Evolutionary conservation across 163 green algal genomes (phyloP).

Genomic region (Chlorella variabilis): DNA sequence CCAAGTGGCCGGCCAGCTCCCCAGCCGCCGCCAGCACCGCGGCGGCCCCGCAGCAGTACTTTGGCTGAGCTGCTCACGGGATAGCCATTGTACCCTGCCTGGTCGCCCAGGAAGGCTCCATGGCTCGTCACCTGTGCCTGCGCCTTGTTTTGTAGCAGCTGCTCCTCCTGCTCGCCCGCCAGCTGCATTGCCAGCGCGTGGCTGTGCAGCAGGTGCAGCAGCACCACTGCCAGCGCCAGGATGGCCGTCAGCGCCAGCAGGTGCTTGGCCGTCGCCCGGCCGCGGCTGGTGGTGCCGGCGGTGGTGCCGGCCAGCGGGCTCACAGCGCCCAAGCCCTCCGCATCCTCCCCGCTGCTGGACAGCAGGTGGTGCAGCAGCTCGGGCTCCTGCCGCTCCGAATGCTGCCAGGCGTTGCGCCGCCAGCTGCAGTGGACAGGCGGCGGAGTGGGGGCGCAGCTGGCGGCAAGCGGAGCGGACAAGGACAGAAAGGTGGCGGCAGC

Average conservation of each 20-base stretch:
- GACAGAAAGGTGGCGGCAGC: too few species aligned
- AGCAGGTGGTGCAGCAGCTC: conserved; percentile 28
- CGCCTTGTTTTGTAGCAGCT: not conserved
- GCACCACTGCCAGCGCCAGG: not conserved
- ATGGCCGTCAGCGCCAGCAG: conserved; percentile 3
- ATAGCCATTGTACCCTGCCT: too few species aligned
- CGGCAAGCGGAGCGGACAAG: too few species aligned
- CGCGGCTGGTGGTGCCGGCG: not conserved
- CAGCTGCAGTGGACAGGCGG: not conserved
- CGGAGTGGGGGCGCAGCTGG: too few species aligned
- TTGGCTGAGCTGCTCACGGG: too few species aligned
- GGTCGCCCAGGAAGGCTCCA: not conserved
- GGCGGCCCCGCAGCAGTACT: not conserved
- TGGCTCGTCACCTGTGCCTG: not conserved
- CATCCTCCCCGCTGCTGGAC: not conserved
- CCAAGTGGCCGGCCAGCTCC: not conserved
- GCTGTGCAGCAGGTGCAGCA: conserved; percentile 19
- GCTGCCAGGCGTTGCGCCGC: conserved; percentile 1
- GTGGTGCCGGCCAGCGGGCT: not conserved
- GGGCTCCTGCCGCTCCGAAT: not conserved
- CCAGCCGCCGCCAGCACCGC: not conserved
- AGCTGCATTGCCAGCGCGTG: conserved; percentile 5
- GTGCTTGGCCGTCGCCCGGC: not conserved
- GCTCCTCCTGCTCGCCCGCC: not conserved
- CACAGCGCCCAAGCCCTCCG: too few species aligned